Evolutionary conservation across 2,329 filamentous ascomycete species (phyloP).

Genomic region (Arthrobotrys sinensis): DNA sequence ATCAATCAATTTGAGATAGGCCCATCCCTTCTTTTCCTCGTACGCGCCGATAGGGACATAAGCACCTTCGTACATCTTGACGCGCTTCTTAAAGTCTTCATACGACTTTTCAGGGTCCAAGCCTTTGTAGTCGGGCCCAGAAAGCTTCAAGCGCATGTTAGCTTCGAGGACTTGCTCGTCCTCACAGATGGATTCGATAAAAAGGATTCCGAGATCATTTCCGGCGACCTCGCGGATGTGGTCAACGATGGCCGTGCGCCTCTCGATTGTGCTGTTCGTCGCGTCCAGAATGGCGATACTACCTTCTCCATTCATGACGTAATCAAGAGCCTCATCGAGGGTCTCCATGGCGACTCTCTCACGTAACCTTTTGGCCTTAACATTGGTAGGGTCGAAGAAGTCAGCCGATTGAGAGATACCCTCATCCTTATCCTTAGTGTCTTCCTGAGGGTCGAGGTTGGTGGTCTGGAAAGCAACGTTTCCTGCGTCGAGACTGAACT

Average conservation of each 20-base stretch:
- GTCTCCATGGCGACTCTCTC: constrained; percentile 95
- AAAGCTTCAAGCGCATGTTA: constrained; percentile 94
- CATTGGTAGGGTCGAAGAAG: constrained; percentile 94
- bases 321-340: constrained; percentile 90
- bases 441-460: constrained; percentile 60
- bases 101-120: constrained; percentile 90
- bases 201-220: constrained; percentile 87
- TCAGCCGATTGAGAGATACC: constrained; percentile 87
- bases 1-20: constrained; percentile 96
- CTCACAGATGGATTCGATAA: constrained; percentile 93
- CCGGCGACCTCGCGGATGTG: constrained; percentile 86
- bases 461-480: constrained; percentile 61
- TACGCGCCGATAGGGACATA: constrained; percentile 92
- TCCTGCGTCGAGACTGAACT: constrained; percentile 53
- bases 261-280: constrained; percentile 93
- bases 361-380: constrained; percentile 83
- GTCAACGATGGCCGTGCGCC: constrained; percentile 85
- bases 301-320: constrained; percentile 84
- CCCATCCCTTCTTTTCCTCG: constrained; percentile 90
- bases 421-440: constrained; percentile 67
- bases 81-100: constrained; percentile 91
- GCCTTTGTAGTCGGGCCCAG: constrained; percentile 96
- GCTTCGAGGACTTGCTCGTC: constrained; percentile 88
- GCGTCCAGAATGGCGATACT: constrained; percentile 96
- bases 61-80: constrained; percentile 92